phyloP scores from a whole-genome alignment of 768 basidiomycete genomes.

The Boletus coccyginus region DNA sequence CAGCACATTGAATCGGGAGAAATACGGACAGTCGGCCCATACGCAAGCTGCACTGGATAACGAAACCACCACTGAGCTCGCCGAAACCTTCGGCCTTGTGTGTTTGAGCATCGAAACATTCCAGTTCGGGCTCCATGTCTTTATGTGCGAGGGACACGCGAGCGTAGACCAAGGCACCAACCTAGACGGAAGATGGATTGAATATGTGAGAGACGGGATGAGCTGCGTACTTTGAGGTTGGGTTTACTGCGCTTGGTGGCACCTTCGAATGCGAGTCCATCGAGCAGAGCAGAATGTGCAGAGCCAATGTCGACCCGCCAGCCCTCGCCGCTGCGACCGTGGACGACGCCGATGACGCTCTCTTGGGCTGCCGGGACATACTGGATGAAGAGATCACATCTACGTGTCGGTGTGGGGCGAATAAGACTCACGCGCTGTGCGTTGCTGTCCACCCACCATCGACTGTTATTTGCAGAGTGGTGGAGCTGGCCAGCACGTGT shows the following conservation, averaged over 20 bases:
- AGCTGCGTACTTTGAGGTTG: conserved; percentile 71
- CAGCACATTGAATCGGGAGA: conserved; percentile 2
- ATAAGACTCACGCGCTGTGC: conserved; percentile 66
- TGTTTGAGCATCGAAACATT: conserved; percentile 93
- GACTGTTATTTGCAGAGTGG: conserved; percentile 68
- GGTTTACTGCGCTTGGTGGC: conserved; percentile 94
- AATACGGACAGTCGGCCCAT: conserved; percentile 77
- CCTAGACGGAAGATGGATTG: conserved; percentile 43
- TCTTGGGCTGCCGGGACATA: conserved; percentile 91
- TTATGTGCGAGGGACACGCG: conserved; percentile 91
- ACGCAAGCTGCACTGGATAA: conserved; percentile 77
- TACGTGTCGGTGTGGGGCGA: not conserved
- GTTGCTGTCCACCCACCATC: conserved; percentile 89
- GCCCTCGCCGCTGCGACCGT: conserved; percentile 80
- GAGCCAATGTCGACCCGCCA: conserved; percentile 94
- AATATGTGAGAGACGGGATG: not conserved
- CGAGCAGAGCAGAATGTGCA: conserved; percentile 81
- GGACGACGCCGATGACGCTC: conserved; percentile 81
- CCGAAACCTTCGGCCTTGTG: conserved; percentile 92
- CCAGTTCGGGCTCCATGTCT: conserved; percentile 97
- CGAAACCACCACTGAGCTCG: conserved; percentile 85
- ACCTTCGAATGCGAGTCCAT: conserved; percentile 92
- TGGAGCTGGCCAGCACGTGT: conserved; percentile 71
- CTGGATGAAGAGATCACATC: conserved; percentile 38
- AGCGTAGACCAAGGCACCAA: conserved; percentile 88